Evolutionary conservation across 2,329 filamentous ascomycete species (phyloP), one percentile per base, ranked within the genome.

Genomic region (Ploettnerulaceae sp.): DNA sequence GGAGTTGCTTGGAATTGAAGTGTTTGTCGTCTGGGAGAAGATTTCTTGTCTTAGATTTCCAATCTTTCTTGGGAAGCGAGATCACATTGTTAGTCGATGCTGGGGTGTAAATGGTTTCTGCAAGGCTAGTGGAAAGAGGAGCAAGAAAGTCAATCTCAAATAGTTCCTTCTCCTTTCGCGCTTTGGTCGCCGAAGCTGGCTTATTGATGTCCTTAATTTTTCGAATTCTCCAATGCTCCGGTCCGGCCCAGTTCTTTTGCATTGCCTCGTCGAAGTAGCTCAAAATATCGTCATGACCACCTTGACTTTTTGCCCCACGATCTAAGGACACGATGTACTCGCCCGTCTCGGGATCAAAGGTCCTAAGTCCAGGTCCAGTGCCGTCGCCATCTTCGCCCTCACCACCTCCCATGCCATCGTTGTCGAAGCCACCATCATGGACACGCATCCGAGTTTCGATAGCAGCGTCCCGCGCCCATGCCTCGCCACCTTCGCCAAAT

Each of bases 201-300:
- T 90, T 89, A 59, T 73, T 76, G 61, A 75, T 70, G 54, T 84
- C 81, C 61, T 97, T 97, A 66, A 98, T 93, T 62, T 89, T 89
- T 53, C 87, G 79, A 63, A 98, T 97, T 57, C 91, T 84, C 93
- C 93, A 98, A 67, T 98, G 93, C 65, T 97, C 93, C n/a, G 93
- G 91, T 38, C 89, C 94, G 5, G 86, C 84, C 91, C 93, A 98
- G 61, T 96, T 96, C 75, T 95, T 97, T 64, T 93, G 88, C 33
- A 97, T 71, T 2, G 91, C 90, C 61, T 95, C 89, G 65, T 98
- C 93, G 63, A 98, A 98, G 70, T 97, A 98, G 62, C 87, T 86
- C n/a, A 98, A 76, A 48, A 98, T 95, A 60, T 95, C 91, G 58
- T 97, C 89, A 63, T 96, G 89, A 64, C 84, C 72, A 33, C 68